Percentiles rank a stretch among this genome's conserved stretches.
phyloP scores from a whole-genome alignment of 805 yeast species.

The Komagataella pastoris region DNA sequence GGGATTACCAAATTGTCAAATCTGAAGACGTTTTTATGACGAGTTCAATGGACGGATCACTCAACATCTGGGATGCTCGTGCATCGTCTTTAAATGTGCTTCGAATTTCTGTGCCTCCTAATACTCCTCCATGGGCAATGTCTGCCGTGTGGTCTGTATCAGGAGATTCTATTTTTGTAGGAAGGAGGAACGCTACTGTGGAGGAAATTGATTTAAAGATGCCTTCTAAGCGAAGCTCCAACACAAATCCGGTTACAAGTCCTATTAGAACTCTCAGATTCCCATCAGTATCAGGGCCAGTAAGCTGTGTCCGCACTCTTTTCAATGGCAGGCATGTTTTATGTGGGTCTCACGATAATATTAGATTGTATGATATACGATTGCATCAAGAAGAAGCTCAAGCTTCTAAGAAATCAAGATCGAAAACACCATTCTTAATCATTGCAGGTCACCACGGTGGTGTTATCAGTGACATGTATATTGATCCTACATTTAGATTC shows the following conservation, averaged over 20 bases:
- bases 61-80: constrained; percentile 77
- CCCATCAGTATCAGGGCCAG: constrained; percentile 86
- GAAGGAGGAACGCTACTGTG: constrained; percentile 79
- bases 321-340: constrained; percentile 71
- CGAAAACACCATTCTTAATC: constrained; percentile 68
- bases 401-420: constrained; percentile 15
- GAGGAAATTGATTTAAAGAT: constrained; percentile 61
- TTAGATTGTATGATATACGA: constrained; percentile 70
- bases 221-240: constrained; percentile 24
- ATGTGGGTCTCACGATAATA: constrained; percentile 85
- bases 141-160: constrained; percentile 78
- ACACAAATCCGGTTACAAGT: constrained; percentile 6
- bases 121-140: constrained; percentile 91
- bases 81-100: constrained; percentile 7
- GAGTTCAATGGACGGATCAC: constrained; percentile 71
- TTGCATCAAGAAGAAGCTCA: constrained; percentile 21
- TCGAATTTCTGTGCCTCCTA: constrained; percentile 32
- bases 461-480: constrained; percentile 55
- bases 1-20: constrained; percentile 1
- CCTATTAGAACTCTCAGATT: constrained; percentile 50
- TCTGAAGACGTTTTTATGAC: constrained; percentile 49
- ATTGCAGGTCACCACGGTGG: constrained; percentile 98
- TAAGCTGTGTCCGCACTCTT: constrained; percentile 64
- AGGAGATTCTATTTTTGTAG: constrained; percentile 71
- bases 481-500: constrained; percentile 82